Evolutionary conservation across 768 basidiomycete genomes (phyloP).

Genomic region (Boletus edulis): DNA sequence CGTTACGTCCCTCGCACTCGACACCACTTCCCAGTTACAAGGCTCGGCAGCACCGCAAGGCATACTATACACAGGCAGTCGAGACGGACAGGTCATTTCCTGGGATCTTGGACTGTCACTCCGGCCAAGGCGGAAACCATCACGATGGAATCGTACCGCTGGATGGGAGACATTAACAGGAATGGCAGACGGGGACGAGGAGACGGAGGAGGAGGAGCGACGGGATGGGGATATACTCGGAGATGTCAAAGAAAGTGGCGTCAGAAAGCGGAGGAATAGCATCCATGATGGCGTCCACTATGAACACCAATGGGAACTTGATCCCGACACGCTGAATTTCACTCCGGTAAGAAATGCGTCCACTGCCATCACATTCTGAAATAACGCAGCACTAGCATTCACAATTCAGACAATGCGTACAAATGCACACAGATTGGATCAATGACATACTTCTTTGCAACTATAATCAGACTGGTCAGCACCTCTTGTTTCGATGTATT

Average conservation of each 20-base stretch:
- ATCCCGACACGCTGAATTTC: slow-evolving; percentile 49
- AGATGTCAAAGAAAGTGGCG: slow-evolving; percentile 52
- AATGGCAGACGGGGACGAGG: slow-evolving; percentile 76
- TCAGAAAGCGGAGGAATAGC: slow-evolving; percentile 33
- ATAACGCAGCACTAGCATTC: slow-evolving; percentile 39
- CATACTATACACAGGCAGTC: slow-evolving; percentile 85
- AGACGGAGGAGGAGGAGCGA: slow-evolving; percentile 61
- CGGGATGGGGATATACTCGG: slow-evolving; percentile 78
- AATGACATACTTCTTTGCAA: slow-evolving; percentile 94
- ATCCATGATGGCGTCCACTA: slow-evolving; percentile 43
- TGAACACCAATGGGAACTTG: slow-evolving; percentile 81
- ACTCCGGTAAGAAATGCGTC: slow-evolving; percentile 42
- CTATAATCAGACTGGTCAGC: slow-evolving; percentile 79
- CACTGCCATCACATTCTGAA: background rate
- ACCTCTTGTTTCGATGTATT: background rate
- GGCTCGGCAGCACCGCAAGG: slow-evolving; percentile 71
- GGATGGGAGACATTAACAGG: slow-evolving; percentile 85
- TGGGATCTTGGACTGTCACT: slow-evolving; percentile 81
- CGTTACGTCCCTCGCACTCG: slow-evolving; percentile 83
- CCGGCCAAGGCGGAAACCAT: slow-evolving; percentile 38
- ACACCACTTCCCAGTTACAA: slow-evolving; percentile 74
- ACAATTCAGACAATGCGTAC: slow-evolving; percentile 83
- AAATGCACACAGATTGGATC: slow-evolving; percentile 93
- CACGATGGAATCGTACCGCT: slow-evolving; percentile 29
- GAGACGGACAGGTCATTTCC: slow-evolving; percentile 84